A percentile compares a stretch with the other conserved stretches of the same genome.
Evolutionary conservation across 2,329 filamentous ascomycete species (phyloP).

Genomic region (Acrodontium crateriforme): DNA sequence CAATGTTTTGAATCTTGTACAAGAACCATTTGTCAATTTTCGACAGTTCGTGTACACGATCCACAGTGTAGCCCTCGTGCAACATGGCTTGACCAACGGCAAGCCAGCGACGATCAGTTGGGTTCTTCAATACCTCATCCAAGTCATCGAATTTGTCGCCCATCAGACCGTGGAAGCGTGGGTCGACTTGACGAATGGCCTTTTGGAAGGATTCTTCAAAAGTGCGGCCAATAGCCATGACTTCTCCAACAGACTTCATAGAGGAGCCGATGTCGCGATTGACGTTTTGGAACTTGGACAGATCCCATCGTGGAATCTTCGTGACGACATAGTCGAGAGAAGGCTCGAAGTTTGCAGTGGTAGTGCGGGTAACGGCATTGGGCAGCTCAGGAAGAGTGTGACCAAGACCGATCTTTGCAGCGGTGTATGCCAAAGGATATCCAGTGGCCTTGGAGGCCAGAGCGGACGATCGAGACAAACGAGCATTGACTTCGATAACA

Average conservation of each 20-base stretch:
- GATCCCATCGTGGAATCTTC: slow-evolving; percentile 96
- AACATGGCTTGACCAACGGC: slow-evolving; percentile 96
- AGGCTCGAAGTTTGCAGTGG: slow-evolving; percentile 96
- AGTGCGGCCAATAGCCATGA: slow-evolving; percentile 97
- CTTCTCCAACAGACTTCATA: slow-evolving; percentile 98
- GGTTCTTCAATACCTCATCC: slow-evolving; percentile 79
- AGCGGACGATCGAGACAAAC: slow-evolving; percentile 92
- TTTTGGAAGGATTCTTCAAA: slow-evolving; percentile 99
- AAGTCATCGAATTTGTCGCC: slow-evolving; percentile 89
- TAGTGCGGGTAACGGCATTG: slow-evolving; percentile 96
- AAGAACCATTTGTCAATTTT: slow-evolving; percentile 99
- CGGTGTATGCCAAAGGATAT: slow-evolving; percentile 92
- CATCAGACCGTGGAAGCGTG: slow-evolving; percentile 82
- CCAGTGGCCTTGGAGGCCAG: slow-evolving; percentile 96
- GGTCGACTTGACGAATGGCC: slow-evolving; percentile 93
- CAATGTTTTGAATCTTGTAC: slow-evolving; percentile 95
- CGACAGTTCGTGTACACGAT: slow-evolving; percentile 80
- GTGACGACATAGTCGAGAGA: slow-evolving; percentile 96
- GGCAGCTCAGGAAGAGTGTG: slow-evolving; percentile 91
- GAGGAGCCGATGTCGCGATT: slow-evolving; percentile 93
- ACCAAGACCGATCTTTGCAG: slow-evolving; percentile 93
- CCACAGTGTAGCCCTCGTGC: slow-evolving; percentile 88
- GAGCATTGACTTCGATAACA: slow-evolving; percentile 97
- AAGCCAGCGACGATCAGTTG: slow-evolving; percentile 91
- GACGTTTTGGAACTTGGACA: slow-evolving; percentile 98